phyloP scores from a whole-genome alignment of 495 filamentous ascomycete genomes.

The Diplogelasinospora grovesii region DNA sequence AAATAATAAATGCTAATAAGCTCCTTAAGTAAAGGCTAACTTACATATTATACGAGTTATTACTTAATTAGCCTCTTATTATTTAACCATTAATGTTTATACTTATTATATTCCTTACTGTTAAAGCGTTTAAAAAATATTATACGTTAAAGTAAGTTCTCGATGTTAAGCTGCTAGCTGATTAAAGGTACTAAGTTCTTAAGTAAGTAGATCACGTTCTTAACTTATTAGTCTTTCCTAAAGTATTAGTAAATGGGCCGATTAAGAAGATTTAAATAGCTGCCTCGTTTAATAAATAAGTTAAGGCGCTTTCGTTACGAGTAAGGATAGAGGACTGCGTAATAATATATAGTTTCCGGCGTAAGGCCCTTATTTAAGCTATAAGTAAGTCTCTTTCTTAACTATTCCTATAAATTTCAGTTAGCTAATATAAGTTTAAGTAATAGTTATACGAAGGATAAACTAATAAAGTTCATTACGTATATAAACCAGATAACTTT shows the following conservation, averaged over 20 bases:
- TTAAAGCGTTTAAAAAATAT: neutral
- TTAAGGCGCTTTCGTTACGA: neutral
- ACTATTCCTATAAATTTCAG: too few relatives aligned
- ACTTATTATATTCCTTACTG: neutral
- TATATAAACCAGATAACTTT: too few relatives aligned
- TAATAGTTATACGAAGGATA: too few relatives aligned
- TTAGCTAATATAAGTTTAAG: too few relatives aligned
- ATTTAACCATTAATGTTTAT: neutral
- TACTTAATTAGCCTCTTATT: neutral
- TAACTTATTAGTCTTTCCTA: neutral
- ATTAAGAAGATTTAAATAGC: constrained; percentile 1
- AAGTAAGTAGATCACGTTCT: constrained; percentile 1
- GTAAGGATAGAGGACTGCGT: neutral
- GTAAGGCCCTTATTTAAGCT: too few relatives aligned
- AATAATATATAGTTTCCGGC: too few relatives aligned
- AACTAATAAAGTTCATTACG: too few relatives aligned
- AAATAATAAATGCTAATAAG: too few relatives aligned
- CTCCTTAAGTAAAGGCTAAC: too few relatives aligned
- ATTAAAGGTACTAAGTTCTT: neutral
- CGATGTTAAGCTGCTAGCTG: neutral
- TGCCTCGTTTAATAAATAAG: neutral
- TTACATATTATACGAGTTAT: neutral
- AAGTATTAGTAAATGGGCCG: neutral
- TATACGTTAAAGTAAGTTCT: too few relatives aligned
- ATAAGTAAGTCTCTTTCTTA: too few relatives aligned